Evolutionary conservation across 176 grass and related monocot species (phyloP), one percentile per base, ranked within the genome.

Genomic region (Triticum aestivum): DNA sequence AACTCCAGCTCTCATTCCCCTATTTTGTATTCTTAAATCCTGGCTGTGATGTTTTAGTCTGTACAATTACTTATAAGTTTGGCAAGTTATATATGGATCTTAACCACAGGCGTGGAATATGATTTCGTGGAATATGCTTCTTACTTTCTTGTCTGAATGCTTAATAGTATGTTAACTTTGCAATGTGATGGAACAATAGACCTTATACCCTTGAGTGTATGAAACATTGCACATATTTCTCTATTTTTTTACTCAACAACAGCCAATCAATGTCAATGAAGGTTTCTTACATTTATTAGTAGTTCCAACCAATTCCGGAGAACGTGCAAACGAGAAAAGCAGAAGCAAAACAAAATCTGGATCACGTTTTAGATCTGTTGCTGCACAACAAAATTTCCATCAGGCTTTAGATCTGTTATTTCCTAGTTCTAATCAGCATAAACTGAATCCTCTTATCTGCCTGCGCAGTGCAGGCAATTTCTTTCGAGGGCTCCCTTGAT

Each of bases 381-480:
- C 56, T 70, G 59, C 15, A 37, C 27, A 61, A 26, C 9, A 47
- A 24, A 75, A 82, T 61, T 78, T 70, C 11, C 73, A 78, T 61
- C 34, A 33, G 15, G 44, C 42, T 44, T 61, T 83, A 61, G 34
- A 47, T 20, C 7, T 88, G 27, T 18, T 69, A 11, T 67, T 71
- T 29, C 73, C 23, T 72, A 3, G 12, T 49, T 88, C 35, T 30
- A 26, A 64, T 84, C 29, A 64, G 24, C 62, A 15, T 84, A 12
- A 39, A 37, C 38, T 65, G 17, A 79, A 79, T 73, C 64, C n/a
- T 41, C 61, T 79, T 52, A 26, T 47, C 62, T 77, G 34, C 70
- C 1, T 79, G 39, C 72, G 35, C 18, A 65, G 54, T 74, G 71
- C 81, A 88, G 87, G 71, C 44, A 78, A 15, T 79, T 34, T 65